These are phyloP conservation scores for Colletotrichum navitas DNA, from an alignment of 2,329 filamentous ascomycete genomes.

Conservation along the genomic window DNA sequence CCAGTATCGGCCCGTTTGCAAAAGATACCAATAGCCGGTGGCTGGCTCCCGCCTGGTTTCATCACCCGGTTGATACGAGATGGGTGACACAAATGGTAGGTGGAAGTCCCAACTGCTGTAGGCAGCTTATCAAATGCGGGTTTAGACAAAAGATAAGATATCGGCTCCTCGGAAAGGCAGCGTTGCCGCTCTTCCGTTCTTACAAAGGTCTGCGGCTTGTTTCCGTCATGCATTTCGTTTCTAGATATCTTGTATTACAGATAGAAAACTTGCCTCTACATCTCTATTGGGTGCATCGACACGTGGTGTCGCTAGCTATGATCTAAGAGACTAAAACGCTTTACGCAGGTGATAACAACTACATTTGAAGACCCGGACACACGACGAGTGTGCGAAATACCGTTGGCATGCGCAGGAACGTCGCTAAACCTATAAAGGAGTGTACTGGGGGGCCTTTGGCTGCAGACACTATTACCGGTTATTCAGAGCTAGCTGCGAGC, in stretches of 20 bases:
- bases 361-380: not conserved
- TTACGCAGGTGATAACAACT: not conserved
- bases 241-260: too few relatives aligned
- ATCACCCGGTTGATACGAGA: not conserved
- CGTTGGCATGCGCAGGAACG: not conserved
- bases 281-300: accelerated
- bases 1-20: not conserved
- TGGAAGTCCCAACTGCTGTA: not conserved
- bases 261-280: too few relatives aligned
- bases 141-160: not conserved
- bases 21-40: not conserved
- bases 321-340: not conserved
- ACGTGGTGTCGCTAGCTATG: not conserved
- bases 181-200: not conserved
- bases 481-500: too few relatives aligned
- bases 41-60: not conserved
- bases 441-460: not conserved
- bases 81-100: not conserved
- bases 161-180: too few relatives aligned
- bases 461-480: not conserved
- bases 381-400: too few relatives aligned
- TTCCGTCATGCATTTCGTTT: not conserved
- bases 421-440: not conserved
- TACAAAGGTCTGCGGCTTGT: too few relatives aligned
- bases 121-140: not conserved